Percentiles rank a stretch among this genome's conserved stretches.
Evolutionary conservation across 768 basidiomycete genomes (phyloP).

Genomic region (Strobilomyces dryophilus): DNA sequence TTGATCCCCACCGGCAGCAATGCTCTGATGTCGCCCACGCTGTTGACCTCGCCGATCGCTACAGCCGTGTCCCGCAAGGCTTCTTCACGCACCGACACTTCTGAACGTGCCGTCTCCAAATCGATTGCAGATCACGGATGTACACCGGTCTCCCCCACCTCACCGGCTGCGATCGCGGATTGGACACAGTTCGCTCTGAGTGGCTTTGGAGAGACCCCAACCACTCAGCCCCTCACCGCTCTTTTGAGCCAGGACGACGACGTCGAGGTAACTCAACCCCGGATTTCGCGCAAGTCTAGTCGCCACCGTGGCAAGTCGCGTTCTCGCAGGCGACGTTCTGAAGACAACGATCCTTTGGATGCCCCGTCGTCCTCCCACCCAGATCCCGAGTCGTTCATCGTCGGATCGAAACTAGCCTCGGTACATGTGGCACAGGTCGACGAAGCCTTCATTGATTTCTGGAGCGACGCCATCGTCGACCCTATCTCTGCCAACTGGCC

Average conservation of each 20-base stretch:
- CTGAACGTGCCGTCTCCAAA: slow-evolving; percentile 15
- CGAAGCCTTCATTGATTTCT: slow-evolving; percentile 81
- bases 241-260: slow-evolving; percentile 65
- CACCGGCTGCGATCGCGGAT: slow-evolving; percentile 37
- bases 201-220: slow-evolving; percentile 50
- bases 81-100: slow-evolving; percentile 27
- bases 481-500: slow-evolving; percentile 65
- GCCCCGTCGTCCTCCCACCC: slow-evolving; percentile 19
- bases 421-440: slow-evolving; percentile 53
- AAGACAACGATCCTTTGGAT: slow-evolving; percentile 13
- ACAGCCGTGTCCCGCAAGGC: slow-evolving; percentile 28
- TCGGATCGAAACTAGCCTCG: slow-evolving; percentile 39
- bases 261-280: slow-evolving; percentile 49
- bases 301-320: slow-evolving; percentile 31
- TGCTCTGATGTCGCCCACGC: slow-evolving; percentile 25
- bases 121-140: slow-evolving; percentile 19
- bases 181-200: slow-evolving; percentile 68
- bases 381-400: slow-evolving; percentile 8
- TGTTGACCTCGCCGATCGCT: slow-evolving; percentile 35
- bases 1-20: slow-evolving; percentile 44
- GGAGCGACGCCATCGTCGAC: slow-evolving; percentile 71
- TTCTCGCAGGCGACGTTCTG: slow-evolving; percentile 18
- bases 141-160: slow-evolving; percentile 25
- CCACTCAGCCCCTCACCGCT: slow-evolving; percentile 42
- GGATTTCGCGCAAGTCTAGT: slow-evolving; percentile 31